Percentiles rank a stretch among this genome's conserved stretches.
phyloP scores from a whole-genome alignment of 1,284 basidiomycete species.

The Gomphus bonarii region DNA sequence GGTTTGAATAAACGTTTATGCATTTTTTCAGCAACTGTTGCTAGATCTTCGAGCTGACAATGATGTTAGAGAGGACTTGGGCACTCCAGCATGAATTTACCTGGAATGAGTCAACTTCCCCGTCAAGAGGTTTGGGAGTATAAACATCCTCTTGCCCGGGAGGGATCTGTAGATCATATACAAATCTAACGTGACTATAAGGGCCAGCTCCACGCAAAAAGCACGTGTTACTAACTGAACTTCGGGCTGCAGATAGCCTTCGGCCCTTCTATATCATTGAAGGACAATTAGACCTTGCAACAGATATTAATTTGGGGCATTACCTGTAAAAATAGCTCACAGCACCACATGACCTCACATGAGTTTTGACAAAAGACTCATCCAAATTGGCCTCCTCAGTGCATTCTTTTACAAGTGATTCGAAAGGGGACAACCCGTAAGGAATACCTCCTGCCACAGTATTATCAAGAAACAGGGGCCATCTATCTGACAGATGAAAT shows the following conservation, averaged over 20 bases:
- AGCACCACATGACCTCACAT: constrained; percentile 49
- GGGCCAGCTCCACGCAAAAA: background rate
- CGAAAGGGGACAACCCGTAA: constrained; percentile 63
- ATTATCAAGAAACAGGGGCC: constrained; percentile 71
- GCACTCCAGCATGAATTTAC: constrained; percentile 25
- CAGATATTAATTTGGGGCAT: constrained; percentile 12
- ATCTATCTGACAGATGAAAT: constrained; percentile 30
- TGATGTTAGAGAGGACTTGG: background rate
- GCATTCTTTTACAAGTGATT: constrained; percentile 84
- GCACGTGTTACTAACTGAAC: constrained; percentile 46
- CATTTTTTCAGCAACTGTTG: constrained; percentile 45
- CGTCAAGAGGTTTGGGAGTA: constrained; percentile 75
- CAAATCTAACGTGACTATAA: constrained; percentile 38
- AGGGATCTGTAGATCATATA: constrained; percentile 74
- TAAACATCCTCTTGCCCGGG: constrained; percentile 30
- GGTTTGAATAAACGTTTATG: constrained; percentile 69
- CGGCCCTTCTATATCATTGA: constrained; percentile 41
- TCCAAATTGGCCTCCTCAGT: constrained; percentile 84
- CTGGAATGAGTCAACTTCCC: constrained; percentile 89
- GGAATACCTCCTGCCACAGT: constrained; percentile 72
- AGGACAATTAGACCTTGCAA: background rate
- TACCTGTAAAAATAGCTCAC: constrained; percentile 65
- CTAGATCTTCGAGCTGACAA: constrained; percentile 50
- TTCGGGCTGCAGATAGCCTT: constrained; percentile 81
- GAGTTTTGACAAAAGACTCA: constrained; percentile 45